Conservation (phyloP, 139 green algal genomes). For the Desmodesmus armatus region DNA sequence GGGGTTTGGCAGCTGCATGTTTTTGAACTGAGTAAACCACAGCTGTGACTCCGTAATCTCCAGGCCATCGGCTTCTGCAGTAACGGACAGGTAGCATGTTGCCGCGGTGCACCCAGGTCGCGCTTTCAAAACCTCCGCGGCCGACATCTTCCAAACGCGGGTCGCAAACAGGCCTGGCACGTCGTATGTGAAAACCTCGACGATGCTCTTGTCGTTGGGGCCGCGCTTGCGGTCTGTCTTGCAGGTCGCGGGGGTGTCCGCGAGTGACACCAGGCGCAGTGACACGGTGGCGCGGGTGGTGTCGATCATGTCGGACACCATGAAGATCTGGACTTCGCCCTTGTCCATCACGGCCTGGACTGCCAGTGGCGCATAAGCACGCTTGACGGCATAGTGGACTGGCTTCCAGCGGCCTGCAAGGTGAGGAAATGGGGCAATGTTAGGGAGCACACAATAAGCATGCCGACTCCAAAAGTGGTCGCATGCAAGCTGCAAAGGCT, state of each 20-base stretch:
- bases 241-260: neutral
- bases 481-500: too few relatives aligned
- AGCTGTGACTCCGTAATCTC: slow-evolving; percentile 1
- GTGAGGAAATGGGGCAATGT: neutral
- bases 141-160: neutral
- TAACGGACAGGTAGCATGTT: slow-evolving; percentile 15
- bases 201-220: neutral
- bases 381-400: slow-evolving; percentile 65
- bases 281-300: neutral
- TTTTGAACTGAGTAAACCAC: slow-evolving; percentile 29
- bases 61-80: neutral
- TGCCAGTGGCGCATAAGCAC: slow-evolving; percentile 36
- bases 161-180: slow-evolving; percentile 21
- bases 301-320: slow-evolving; percentile 19
- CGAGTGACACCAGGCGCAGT: slow-evolving; percentile 21
- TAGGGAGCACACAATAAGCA: too few relatives aligned
- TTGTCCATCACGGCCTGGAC: neutral
- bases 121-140: slow-evolving; percentile 17
- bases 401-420: slow-evolving; percentile 67
- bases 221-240: neutral
- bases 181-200: neutral
- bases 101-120: neutral
- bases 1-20: neutral
- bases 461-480: too few relatives aligned
- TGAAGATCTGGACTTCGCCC: slow-evolving; percentile 6